Evolutionary conservation across 2,329 filamentous ascomycete genomes (phyloP).

Genomic region (Sclerotinia trifoliorum): DNA sequence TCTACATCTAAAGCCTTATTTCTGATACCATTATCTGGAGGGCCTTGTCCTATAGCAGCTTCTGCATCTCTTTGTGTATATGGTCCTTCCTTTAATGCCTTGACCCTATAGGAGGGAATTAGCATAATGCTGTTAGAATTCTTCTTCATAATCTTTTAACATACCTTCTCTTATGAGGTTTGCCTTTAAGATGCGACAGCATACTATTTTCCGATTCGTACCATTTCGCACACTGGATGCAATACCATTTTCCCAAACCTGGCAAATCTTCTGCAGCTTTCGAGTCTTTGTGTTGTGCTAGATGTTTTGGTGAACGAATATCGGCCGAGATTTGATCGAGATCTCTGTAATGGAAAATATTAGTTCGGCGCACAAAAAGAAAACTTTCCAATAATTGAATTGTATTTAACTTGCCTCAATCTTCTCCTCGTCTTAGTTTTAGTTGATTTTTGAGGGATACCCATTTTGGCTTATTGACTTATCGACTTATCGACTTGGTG

Average conservation of each 20-base stretch:
- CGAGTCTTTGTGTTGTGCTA: slow-evolving; percentile 72
- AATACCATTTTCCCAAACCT: slow-evolving; percentile 82
- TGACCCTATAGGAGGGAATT: slow-evolving; percentile 57
- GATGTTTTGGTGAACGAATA: slow-evolving; percentile 73
- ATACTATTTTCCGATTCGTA: slow-evolving; percentile 83
- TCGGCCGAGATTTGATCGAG: slow-evolving; percentile 91
- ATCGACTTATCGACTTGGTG: background rate
- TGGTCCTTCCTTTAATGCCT: slow-evolving; percentile 77
- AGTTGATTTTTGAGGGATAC: slow-evolving; percentile 63
- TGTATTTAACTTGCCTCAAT: slow-evolving; percentile 52
- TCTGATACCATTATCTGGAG: slow-evolving; percentile 63
- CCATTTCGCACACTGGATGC: slow-evolving; percentile 92
- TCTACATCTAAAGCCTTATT: slow-evolving; percentile 40
- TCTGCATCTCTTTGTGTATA: slow-evolving; percentile 86
- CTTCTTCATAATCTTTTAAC: slow-evolving; percentile 1
- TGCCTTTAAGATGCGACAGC: slow-evolving; percentile 74
- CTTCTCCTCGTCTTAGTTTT: slow-evolving; percentile 72
- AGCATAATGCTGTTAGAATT: background rate
- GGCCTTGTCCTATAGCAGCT: slow-evolving; percentile 66
- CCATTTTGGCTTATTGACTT: slow-evolving; percentile 51
- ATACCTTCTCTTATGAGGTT: slow-evolving; percentile 89
- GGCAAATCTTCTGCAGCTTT: slow-evolving; percentile 86
- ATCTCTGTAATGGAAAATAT: slow-evolving; percentile 58
- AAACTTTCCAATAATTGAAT: background rate
- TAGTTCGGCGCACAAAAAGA: slow-evolving; percentile 13